Base-by-base conservation (phyloP, 192 early-diverging fungal genomes). In the Backusella morwellensis region DNA sequence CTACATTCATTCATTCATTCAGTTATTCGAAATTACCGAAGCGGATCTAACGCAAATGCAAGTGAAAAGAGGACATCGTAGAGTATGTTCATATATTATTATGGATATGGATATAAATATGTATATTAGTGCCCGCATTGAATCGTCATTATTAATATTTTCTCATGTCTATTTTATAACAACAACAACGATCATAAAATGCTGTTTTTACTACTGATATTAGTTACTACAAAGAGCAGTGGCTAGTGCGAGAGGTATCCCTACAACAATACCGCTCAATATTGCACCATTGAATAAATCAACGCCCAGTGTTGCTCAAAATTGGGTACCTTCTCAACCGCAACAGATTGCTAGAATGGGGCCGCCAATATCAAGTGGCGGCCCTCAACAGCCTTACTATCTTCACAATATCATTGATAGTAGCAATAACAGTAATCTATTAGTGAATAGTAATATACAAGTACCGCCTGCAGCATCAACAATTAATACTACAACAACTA, bases 51-150 rank as follows among this genome's bases (percentile, higher is more conserved):
- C 70, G 23, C 78, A 82, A 5, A 79, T 85, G 72, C 68, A 75
- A 42, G 84, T 82, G 15, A 85, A 85, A 75, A 67, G 84, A 69
- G 84, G 84, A 41, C 84, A 85, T 75, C 78, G 84, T 68, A 75
- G 84, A 75, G 80, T 85, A 80, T 68, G 75, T 79, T 72, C 36
- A 66, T 29, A 42, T 44, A 44, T 32, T 44, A 44, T 59, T 59
- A 59, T 40, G 36, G 8, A 38, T 29, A 23, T 26, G 9, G 6
- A 56, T 59, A 23, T 59, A 1, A 19, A 21, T 54, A 54, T 26
- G 6, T 50, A 6, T 50, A 50, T n/a, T n/a, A 50, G 19, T 50
- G 17, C 19, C 19, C 0, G 17, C 17, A 50, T 29, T 29, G 9
- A 63, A 63, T 32, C n/a, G 2, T 5, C 9, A 63, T 29, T 63